Base-by-base conservation (phyloP, 345 rosid genomes). In the Mercurialis annua region DNA sequence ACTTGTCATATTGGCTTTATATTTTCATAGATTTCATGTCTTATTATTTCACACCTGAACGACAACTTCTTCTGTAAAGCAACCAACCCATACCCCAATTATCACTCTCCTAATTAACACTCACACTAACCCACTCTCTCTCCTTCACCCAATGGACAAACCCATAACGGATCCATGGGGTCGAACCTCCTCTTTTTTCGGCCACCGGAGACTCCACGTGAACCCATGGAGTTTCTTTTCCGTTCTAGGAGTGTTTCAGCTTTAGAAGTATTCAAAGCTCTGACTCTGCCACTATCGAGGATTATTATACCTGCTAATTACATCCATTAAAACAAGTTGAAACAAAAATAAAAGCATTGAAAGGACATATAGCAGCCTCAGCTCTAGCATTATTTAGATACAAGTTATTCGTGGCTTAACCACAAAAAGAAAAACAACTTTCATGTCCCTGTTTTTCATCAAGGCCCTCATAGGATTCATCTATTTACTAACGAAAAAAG, bases 201-300 rank as follows among this genome's bases (percentile, higher is more conserved):
- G 26, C 96, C 87, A 20, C 99, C 98, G 72, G 96, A 95, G 73
- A 88, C 96, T 0, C 97, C 97, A 7, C 76, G 76, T 1, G 98
- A 92, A 60, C 90, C 99, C 27, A 95, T 92, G 99, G 99, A 95
- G 83, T 95, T 92, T 68, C 77, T 95, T 8, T 84, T 98, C 33
- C 92, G 98, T 8, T 90, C 99, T 3, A 92, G 99, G 98, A 95
- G 98, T 63, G 76, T 87, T 30, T 95, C 99, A 3, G 96, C 99
- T 12, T 76, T 78, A 4, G 93, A 91, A 67, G 90, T 95, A 64
- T 87, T 96, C 1, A 88, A 84, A 59, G 96, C 88, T 33, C 76
- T 92, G 44, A 78, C 82, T 1, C 92, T 96, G 0, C 71, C 81
- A 0, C n/a, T n/a, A n/a, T n/a, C n/a, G n/a, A n/a, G n/a, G n/a